A percentile compares a stretch with the other conserved stretches of the same genome.
Evolutionary conservation across 305 asterid genomes (phyloP).

Genomic region (Rubia occidens): DNA sequence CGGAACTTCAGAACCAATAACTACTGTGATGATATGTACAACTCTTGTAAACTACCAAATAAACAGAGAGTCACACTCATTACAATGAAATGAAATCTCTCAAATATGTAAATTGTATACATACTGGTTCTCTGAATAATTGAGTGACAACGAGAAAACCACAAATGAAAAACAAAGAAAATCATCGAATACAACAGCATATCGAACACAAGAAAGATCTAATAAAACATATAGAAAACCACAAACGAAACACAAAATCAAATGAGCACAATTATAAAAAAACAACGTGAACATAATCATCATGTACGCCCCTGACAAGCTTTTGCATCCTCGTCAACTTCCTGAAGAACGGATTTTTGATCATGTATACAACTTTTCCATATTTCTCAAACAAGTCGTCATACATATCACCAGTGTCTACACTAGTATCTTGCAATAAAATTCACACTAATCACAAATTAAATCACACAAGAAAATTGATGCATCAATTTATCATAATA

Average conservation of each 20-base stretch:
- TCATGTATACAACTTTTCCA: slow-evolving; percentile 71
- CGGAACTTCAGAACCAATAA: slow-evolving; percentile 83
- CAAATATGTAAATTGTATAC: neutral
- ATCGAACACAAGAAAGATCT: too few species aligned
- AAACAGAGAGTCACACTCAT: too few species aligned
- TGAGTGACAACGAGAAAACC: too few species aligned
- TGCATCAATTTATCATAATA: neutral
- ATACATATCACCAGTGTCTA: slow-evolving; percentile 78
- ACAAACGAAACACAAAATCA: too few species aligned
- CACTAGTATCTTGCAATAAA: slow-evolving; percentile 49
- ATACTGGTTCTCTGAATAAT: slow-evolving; percentile 50
- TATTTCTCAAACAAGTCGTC: slow-evolving; percentile 72
- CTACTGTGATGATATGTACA: slow-evolving; percentile 88
- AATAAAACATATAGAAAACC: too few species aligned
- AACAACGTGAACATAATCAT: neutral
- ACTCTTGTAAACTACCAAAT: slow-evolving; percentile 23
- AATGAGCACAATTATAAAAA: neutral
- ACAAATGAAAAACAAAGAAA: too few species aligned
- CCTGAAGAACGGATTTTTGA: slow-evolving; percentile 44
- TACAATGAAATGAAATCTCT: too few species aligned
- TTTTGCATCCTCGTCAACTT: slow-evolving; percentile 80
- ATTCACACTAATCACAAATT: slow-evolving; percentile 13
- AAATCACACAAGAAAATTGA: neutral
- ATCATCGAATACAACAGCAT: too few species aligned
- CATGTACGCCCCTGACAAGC: slow-evolving; percentile 61